phyloP scores from a whole-genome alignment of 1,284 basidiomycete species.

The Pulveroboletus sp. region DNA sequence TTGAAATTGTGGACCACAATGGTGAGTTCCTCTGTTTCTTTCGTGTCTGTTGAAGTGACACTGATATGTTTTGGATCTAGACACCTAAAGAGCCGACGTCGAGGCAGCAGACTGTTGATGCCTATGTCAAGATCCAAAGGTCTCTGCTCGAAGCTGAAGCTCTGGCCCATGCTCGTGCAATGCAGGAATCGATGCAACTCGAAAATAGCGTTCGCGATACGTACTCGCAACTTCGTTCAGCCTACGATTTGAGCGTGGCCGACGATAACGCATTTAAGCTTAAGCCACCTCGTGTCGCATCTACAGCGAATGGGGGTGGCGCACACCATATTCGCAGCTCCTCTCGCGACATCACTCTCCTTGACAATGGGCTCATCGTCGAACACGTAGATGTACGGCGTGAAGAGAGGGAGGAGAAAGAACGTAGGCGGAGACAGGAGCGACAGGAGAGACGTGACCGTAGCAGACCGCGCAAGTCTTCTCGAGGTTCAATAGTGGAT shows the following conservation, averaged over 20 bases:
- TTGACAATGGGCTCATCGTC: constrained; percentile 85
- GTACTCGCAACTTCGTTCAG: constrained; percentile 74
- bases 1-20: constrained; percentile 86
- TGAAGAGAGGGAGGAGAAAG: constrained; percentile 72
- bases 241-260: constrained; percentile 58
- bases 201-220: constrained; percentile 76
- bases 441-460: constrained; percentile 62
- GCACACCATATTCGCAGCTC: constrained; percentile 47
- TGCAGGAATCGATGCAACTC: constrained; percentile 72
- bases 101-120: constrained; percentile 68
- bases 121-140: constrained; percentile 72
- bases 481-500: constrained; percentile 65
- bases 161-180: constrained; percentile 68
- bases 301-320: constrained; percentile 38
- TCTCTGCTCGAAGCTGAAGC: constrained; percentile 74
- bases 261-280: constrained; percentile 66
- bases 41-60: constrained; percentile 7
- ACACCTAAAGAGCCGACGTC: constrained; percentile 80
- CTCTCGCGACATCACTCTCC: constrained; percentile 72
- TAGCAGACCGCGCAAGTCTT: constrained; percentile 68
- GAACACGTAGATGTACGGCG: constrained; percentile 82
- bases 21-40: constrained; percentile 49
- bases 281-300: constrained; percentile 55
- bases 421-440: constrained; percentile 52
- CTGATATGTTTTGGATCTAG: constrained; percentile 39